Evolutionary conservation across 805 yeast genomes (phyloP).

Genomic region (Candida nanaspora): DNA sequence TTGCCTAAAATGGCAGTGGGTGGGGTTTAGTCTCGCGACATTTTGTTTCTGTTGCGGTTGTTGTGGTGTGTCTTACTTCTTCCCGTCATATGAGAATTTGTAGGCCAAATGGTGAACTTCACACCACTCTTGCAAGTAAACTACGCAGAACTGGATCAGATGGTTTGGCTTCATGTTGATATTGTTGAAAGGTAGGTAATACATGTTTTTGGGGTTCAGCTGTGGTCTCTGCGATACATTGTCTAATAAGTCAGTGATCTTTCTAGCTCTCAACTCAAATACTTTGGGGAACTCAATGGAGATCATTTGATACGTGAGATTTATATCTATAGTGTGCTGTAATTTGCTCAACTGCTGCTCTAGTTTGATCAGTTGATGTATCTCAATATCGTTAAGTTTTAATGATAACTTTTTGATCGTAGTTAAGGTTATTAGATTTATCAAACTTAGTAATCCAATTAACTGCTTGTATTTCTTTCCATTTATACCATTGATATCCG

Average conservation of each 20-base stretch:
- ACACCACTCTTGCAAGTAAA: background rate
- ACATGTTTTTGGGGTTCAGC: background rate
- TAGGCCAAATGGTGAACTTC: background rate
- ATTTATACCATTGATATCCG: background rate
- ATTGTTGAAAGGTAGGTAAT: background rate
- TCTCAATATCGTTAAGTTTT: background rate
- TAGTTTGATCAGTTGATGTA: background rate
- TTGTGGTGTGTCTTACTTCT: no score
- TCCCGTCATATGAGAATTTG: background rate
- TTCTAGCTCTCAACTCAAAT: background rate
- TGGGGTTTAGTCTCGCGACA: no score
- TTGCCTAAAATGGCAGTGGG: no score
- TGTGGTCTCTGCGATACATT: background rate
- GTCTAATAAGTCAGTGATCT: background rate
- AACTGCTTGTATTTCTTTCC: background rate
- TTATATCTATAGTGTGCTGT: background rate
- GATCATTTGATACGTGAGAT: background rate
- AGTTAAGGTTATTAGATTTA: background rate
- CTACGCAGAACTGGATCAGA: background rate
- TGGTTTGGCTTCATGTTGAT: background rate
- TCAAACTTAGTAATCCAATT: background rate
- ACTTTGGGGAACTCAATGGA: background rate
- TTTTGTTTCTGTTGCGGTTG: no score
- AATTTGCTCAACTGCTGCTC: background rate
- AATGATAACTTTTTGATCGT: background rate